Conservation (phyloP, 257 asterid species). For the Solanum clarkiae region DNA sequence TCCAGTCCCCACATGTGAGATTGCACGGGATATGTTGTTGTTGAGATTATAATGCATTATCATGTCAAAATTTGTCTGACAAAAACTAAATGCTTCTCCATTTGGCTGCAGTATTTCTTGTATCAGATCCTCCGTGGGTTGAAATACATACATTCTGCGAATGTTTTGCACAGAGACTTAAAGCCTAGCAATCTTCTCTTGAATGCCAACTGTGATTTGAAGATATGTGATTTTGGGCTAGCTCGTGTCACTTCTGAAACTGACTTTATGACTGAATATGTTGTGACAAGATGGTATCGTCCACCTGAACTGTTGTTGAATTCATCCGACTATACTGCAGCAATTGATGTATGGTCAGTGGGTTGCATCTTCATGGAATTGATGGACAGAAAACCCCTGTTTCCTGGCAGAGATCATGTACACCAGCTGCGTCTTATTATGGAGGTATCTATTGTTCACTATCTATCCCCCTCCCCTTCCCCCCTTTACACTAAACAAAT, state of each 20-base stretch:
- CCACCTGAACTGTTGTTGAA: constrained; percentile 84
- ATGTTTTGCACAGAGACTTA: constrained; percentile 91
- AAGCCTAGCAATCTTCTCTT: constrained; percentile 96
- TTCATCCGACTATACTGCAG: constrained; percentile 94
- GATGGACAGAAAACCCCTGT: constrained; percentile 93
- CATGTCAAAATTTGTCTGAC: neutral
- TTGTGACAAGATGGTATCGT: constrained; percentile 97
- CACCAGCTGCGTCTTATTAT: constrained; percentile 90
- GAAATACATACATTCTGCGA: constrained; percentile 94
- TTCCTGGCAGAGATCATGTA: constrained; percentile 97
- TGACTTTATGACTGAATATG: constrained; percentile 95
- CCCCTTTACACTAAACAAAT: neutral
- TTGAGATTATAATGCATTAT: neutral
- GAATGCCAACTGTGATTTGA: constrained; percentile 92
- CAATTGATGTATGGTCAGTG: constrained; percentile 97
- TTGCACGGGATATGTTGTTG: neutral
- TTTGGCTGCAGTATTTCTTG: constrained; percentile 79
- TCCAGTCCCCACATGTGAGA: neutral
- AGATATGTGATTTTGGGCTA: constrained; percentile 94
- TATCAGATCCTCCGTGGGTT: constrained; percentile 97
- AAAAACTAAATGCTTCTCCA: neutral
- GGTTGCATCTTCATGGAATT: constrained; percentile 98
- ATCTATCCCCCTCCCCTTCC: neutral
- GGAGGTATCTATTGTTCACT: constrained; percentile 50
- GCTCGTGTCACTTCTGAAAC: constrained; percentile 96